Evolutionary conservation across 768 basidiomycete genomes (phyloP), one percentile per base, ranked within the genome.

Genomic region (Panus rudis): DNA sequence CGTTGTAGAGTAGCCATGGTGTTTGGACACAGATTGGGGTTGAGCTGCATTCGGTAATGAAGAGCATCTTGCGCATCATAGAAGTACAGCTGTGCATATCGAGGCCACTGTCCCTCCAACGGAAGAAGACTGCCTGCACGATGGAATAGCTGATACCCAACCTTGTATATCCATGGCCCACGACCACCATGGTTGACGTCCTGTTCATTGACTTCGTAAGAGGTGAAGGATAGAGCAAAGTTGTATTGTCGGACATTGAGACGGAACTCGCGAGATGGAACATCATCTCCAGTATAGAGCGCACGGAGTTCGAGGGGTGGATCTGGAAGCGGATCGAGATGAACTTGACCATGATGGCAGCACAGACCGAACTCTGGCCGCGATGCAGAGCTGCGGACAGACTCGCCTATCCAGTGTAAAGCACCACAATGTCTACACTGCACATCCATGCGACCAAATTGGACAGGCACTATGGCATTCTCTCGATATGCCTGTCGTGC

Each of bases 31-130:
- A 51, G 40, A 16, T 45, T 34, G 4, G 8, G 6, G 28, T 54
- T 51, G 14, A 6, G 2, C 2, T 40, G n/a, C 19, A 55, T 45
- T 1, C 63, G 30, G 42, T 42, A 22, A 3, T 65, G 20, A 1
- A 66, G 58, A 0, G 70, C 70, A 1, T 51, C 57, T 2, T 43
- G 26, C 4, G 68, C 60, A 43, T 74, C 69, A 54, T 67, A 60
- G 2, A 72, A 56, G 37, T 70, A 71, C 0, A 73, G 57, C 41
- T 75, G 70, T 1, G 66, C 61, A 57, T 65, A 73, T 0, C 41
- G 24, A 0, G 69, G 63, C 0, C 24, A 25, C 1, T 31, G 12
- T 1, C 48, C 57, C 14, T 38, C 34, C 0, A 41, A 7, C 20
- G 69, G 61, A 2, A 46, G 17, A 0, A 75, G 52, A 4, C 61